Conservation (phyloP, 179 eudicot species). For the Beta macrorhiza region DNA sequence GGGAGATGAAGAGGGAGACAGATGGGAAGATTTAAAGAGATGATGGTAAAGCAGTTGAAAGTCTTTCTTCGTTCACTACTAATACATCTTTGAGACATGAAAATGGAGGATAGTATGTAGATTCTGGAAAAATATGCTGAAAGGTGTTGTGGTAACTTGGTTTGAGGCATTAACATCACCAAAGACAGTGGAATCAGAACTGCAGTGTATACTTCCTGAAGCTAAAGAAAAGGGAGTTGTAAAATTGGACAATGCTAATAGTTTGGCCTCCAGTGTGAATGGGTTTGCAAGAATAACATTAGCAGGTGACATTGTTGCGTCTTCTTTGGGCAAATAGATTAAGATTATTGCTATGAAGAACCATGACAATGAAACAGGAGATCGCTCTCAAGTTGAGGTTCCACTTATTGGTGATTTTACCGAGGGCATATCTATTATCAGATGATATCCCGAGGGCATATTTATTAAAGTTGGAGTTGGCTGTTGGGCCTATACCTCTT, state of each 20-base stretch:
- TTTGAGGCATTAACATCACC: background rate
- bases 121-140: background rate
- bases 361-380: background rate
- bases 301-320: background rate
- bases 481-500: too few relatives aligned
- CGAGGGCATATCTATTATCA: background rate
- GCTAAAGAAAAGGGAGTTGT: background rate
- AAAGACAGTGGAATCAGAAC: background rate
- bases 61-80: background rate
- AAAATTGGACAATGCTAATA: background rate
- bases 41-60: background rate
- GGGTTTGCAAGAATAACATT: background rate
- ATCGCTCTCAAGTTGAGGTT: background rate
- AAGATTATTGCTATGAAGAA: background rate
- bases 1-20: background rate
- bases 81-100: background rate
- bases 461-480: too few relatives aligned
- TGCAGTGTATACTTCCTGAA: background rate
- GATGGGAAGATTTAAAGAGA: slow-evolving; percentile 10
- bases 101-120: slow-evolving; percentile 1
- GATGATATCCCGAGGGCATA: too few relatives aligned
- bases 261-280: background rate
- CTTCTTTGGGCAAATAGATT: background rate
- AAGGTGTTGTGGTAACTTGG: background rate
- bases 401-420: background rate